These are phyloP conservation scores for Candida piceae DNA, from an alignment of 805 yeast species.

Conservation along the genomic window DNA sequence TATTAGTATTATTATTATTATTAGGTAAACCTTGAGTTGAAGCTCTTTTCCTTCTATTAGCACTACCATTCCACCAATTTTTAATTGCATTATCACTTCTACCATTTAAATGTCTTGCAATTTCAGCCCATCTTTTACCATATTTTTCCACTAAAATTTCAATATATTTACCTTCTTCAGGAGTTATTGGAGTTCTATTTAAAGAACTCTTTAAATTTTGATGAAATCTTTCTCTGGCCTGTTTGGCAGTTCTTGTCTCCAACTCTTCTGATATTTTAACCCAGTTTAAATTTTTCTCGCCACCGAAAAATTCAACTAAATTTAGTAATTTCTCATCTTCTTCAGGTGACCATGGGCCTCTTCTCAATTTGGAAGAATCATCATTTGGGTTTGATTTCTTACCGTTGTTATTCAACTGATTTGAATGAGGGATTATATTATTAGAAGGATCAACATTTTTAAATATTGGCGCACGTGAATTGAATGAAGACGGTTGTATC, in stretches of 20 bases:
- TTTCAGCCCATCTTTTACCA: slow-evolving; percentile 94
- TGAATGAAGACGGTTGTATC: neutral
- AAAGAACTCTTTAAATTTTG: slow-evolving; percentile 84
- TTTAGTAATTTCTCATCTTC: slow-evolving; percentile 74
- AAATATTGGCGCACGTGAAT: neutral
- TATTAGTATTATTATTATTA: slow-evolving; percentile 1
- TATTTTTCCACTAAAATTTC: slow-evolving; percentile 72
- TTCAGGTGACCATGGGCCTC: slow-evolving; percentile 90
- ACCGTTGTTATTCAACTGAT: no score
- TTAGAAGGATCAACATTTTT: neutral
- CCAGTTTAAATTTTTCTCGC: slow-evolving; percentile 64
- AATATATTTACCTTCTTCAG: slow-evolving; percentile 77
- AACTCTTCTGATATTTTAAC: slow-evolving; percentile 73
- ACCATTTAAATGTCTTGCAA: slow-evolving; percentile 81
- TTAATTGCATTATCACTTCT: slow-evolving; percentile 87
- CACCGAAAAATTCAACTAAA: slow-evolving; percentile 65
- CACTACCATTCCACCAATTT: slow-evolving; percentile 97
- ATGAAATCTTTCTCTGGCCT: slow-evolving; percentile 86
- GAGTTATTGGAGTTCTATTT: slow-evolving; percentile 75
- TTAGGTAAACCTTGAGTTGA: slow-evolving; percentile 24
- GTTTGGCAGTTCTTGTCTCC: slow-evolving; percentile 81
- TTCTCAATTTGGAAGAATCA: slow-evolving; percentile 27
- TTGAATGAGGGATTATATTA: no score
- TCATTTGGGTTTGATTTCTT: no score
- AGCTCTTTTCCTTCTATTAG: slow-evolving; percentile 69